Evolutionary conservation across 1,139 yeast genomes (phyloP).

Genomic region (Suhomyces kunorum): DNA sequence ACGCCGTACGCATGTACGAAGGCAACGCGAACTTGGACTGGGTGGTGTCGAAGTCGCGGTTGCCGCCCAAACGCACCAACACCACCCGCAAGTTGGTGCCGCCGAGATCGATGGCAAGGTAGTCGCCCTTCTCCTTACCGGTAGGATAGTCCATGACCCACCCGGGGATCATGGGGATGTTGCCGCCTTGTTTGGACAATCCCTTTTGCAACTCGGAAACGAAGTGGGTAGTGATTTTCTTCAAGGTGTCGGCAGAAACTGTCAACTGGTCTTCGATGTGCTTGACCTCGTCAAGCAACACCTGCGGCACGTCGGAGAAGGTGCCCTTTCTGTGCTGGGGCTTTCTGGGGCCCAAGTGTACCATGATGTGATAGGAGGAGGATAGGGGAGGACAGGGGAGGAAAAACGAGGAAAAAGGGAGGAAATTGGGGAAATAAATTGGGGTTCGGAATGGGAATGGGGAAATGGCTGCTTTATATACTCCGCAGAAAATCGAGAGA

Average conservation of each 20-base stretch:
- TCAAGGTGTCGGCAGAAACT: constrained; percentile 59
- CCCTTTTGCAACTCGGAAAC: constrained; percentile 75
- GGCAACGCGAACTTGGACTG: constrained; percentile 85
- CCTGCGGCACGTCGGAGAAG: constrained; percentile 71
- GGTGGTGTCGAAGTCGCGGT: constrained; percentile 74
- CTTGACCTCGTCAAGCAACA: constrained; percentile 58
- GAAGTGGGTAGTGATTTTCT: constrained; percentile 64
- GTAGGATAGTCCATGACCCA: constrained; percentile 96
- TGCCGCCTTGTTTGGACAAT: constrained; percentile 71
- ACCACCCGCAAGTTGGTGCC: constrained; percentile 94
- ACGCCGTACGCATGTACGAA: constrained; percentile 70
- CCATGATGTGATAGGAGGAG: constrained; percentile 47
- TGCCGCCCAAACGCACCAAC: constrained; percentile 75
- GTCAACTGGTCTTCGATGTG: constrained; percentile 65
- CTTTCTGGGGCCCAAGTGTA: constrained; percentile 79
- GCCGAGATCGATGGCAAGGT: constrained; percentile 91
- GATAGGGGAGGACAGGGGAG: too few species aligned
- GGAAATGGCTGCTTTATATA: too few species aligned
- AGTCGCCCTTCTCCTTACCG: constrained; percentile 86
- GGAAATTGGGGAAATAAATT: neutral
- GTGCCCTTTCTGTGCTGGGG: constrained; percentile 85
- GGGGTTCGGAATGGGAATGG: neutral
- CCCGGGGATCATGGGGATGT: constrained; percentile 94
- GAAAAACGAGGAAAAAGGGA: neutral
- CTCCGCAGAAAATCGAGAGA: too few species aligned